A percentile compares a stretch with the other conserved stretches of the same genome.
phyloP scores from a whole-genome alignment of 495 filamentous ascomycete genomes.

The Sordaria brevicollis region DNA sequence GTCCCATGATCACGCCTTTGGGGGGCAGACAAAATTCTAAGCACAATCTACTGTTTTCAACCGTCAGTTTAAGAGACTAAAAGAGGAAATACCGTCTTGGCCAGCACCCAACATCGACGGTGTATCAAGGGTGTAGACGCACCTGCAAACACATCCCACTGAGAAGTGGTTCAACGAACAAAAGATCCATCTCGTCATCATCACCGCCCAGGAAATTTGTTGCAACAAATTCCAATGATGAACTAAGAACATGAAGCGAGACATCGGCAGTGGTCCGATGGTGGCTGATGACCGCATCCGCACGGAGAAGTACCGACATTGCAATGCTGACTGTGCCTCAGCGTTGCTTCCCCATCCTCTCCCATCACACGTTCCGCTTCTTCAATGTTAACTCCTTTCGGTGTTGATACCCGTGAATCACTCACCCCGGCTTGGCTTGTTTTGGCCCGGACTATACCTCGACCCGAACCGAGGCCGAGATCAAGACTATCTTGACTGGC shows the following conservation, averaged over 20 bases:
- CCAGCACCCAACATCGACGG: background rate
- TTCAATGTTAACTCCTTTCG: background rate
- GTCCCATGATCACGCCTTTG: background rate
- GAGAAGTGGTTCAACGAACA: background rate
- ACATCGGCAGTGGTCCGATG: background rate
- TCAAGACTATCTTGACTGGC: background rate
- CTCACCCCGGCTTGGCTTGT: background rate
- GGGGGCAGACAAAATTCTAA: background rate
- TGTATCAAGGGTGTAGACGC: background rate
- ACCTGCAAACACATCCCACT: background rate
- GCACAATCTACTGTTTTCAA: background rate
- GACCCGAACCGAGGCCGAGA: background rate
- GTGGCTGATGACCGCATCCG: background rate
- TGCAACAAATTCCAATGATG: background rate
- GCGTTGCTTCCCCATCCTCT: background rate
- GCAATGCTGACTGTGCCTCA: background rate
- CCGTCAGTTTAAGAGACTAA: background rate
- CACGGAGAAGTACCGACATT: background rate
- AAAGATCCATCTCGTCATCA: background rate
- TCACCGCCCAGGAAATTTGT: background rate
- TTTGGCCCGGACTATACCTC: background rate
- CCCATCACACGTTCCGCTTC: background rate
- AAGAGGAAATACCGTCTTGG: background rate
- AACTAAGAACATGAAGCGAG: background rate
- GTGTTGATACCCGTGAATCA: background rate